Evolutionary conservation across 106 monocot species (phyloP).

Genomic region (Dendrobium catenatum): DNA sequence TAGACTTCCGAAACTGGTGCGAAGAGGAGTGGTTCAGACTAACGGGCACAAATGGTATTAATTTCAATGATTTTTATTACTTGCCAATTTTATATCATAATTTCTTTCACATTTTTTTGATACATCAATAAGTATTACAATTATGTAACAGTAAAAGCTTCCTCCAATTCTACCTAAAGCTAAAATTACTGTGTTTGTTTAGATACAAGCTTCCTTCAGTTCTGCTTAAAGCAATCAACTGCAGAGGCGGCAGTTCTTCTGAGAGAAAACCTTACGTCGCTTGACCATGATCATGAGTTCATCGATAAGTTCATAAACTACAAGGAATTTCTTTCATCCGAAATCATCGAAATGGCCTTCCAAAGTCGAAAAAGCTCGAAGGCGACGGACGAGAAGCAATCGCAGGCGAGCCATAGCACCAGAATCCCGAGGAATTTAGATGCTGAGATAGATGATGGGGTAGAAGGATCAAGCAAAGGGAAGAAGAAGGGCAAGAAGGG

Average conservation of each 20-base stretch:
- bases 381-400: too few relatives aligned
- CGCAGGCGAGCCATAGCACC: background rate
- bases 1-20: slow-evolving; percentile 91
- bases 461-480: slow-evolving; percentile 24
- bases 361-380: slow-evolving; percentile 12
- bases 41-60: slow-evolving; percentile 70
- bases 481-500: slow-evolving; percentile 95
- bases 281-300: slow-evolving; percentile 68
- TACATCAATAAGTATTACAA: too few relatives aligned
- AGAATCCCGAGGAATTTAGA: slow-evolving; percentile 8
- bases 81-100: too few relatives aligned
- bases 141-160: too few relatives aligned
- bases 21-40: slow-evolving; percentile 65
- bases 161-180: too few relatives aligned
- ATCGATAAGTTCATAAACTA: slow-evolving; percentile 68
- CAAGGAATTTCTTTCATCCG: slow-evolving; percentile 74
- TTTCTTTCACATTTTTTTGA: too few relatives aligned
- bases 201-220: slow-evolving; percentile 94
- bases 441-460: slow-evolving; percentile 20
- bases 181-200: background rate
- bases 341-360: slow-evolving; percentile 82
- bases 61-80: background rate
- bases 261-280: slow-evolving; percentile 64
- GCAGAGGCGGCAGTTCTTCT: slow-evolving; percentile 76
- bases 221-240: slow-evolving; percentile 67